Percentiles rank a stretch among this genome's conserved stretches.
These are phyloP conservation scores for Atractiella rhizophila DNA, from an alignment of 768 basidiomycete species.

Conservation along the genomic window DNA sequence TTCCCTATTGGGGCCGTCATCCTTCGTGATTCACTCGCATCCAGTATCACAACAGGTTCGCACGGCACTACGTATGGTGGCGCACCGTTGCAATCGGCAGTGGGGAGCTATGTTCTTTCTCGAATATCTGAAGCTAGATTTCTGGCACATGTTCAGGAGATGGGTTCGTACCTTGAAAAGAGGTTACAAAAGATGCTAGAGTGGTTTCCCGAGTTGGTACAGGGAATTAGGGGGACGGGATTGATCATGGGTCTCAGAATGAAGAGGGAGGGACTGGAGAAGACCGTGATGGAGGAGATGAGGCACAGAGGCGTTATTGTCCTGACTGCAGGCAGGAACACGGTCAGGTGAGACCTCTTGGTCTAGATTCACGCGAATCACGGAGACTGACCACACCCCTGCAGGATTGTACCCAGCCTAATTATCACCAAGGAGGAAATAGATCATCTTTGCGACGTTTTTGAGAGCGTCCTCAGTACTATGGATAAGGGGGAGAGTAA, in stretches of 20 bases:
- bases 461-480: slow-evolving; percentile 65
- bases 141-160: slow-evolving; percentile 31
- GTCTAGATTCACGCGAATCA: too few species aligned
- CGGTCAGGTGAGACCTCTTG: too few species aligned
- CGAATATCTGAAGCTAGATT: slow-evolving; percentile 44
- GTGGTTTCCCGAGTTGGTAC: slow-evolving; percentile 56
- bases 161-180: slow-evolving; percentile 35
- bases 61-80: slow-evolving; percentile 43
- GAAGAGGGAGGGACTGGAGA: slow-evolving; percentile 31
- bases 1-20: slow-evolving; percentile 89
- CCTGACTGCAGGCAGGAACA: slow-evolving; percentile 70
- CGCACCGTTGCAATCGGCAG: slow-evolving; percentile 69
- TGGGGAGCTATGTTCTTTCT: slow-evolving; percentile 64
- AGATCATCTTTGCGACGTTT: slow-evolving; percentile 59
- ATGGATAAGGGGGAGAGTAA: too few species aligned
- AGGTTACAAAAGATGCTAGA: slow-evolving; percentile 38
- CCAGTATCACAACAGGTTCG: slow-evolving; percentile 63
- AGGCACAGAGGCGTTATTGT: slow-evolving; percentile 72
- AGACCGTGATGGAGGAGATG: slow-evolving; percentile 45
- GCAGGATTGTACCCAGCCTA: slow-evolving; percentile 82
- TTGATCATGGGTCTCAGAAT: slow-evolving; percentile 74
- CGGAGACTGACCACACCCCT: too few species aligned
- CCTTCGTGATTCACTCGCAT: slow-evolving; percentile 49
- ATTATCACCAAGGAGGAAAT: slow-evolving; percentile 53
- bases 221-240: slow-evolving; percentile 56